These are phyloP conservation scores for Mucor saturninus DNA, from an alignment of 371 early-diverging fungal genomes.

Conservation along the genomic window DNA sequence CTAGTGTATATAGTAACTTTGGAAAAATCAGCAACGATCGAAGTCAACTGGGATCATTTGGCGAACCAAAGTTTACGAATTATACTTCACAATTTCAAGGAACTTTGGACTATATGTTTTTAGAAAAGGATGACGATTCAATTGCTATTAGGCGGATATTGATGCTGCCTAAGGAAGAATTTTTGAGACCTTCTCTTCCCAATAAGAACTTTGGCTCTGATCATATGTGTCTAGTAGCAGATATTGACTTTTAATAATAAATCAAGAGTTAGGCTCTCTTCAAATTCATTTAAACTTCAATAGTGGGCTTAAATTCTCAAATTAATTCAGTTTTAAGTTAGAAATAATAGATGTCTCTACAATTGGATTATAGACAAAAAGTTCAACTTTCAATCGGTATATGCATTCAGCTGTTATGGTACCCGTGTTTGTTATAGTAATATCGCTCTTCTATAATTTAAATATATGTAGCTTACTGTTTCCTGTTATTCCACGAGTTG, in stretches of 20 bases:
- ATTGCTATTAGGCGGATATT: conserved; percentile 30
- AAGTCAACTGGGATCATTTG: conserved; percentile 21
- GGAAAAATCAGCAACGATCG: conserved; percentile 19
- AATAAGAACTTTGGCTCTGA: conserved; percentile 64
- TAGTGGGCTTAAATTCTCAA: too few relatives aligned
- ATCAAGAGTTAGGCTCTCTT: too few relatives aligned
- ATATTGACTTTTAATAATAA: conserved; percentile 21
- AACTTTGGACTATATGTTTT: conserved; percentile 60
- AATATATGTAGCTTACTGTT: too few relatives aligned
- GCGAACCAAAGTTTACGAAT: conserved; percentile 61
- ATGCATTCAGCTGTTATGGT: too few relatives aligned
- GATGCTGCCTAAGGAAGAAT: conserved; percentile 37
- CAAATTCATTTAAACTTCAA: too few relatives aligned
- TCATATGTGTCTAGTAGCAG: conserved; percentile 57
- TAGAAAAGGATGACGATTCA: conserved; percentile 23
- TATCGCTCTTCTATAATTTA: too few relatives aligned
- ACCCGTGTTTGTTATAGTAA: too few relatives aligned
- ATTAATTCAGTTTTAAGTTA: too few relatives aligned
- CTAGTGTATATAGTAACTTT: conserved; percentile 41
- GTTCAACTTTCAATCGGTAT: too few relatives aligned
- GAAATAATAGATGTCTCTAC: too few relatives aligned
- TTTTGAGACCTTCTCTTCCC: conserved; percentile 55
- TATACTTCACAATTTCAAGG: conserved; percentile 58
- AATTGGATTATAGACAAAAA: too few relatives aligned
- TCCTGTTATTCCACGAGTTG: too few relatives aligned